phyloP scores from a whole-genome alignment of 2,329 filamentous ascomycete species.

The Dendrostoma leiphaemia region DNA sequence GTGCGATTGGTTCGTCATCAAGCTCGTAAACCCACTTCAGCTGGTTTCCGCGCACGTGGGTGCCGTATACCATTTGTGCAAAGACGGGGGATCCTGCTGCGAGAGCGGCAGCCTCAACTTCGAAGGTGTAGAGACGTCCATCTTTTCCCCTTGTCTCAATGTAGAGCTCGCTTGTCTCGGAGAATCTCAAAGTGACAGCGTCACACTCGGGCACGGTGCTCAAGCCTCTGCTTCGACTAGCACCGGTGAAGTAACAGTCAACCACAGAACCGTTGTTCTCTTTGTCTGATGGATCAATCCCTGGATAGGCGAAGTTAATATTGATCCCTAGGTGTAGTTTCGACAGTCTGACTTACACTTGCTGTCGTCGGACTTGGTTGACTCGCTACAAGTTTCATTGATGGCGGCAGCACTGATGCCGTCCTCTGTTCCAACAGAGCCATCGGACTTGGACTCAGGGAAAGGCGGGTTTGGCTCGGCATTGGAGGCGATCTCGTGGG shows the following conservation, averaged over 20 bases:
- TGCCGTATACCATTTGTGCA: constrained; percentile 15
- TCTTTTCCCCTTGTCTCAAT: constrained; percentile 8
- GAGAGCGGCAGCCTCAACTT: constrained; percentile 13
- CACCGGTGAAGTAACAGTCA: constrained; percentile 13
- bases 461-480: too few species aligned
- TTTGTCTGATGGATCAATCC: constrained; percentile 8
- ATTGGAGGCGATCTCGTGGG: neutral
- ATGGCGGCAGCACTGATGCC: too few species aligned
- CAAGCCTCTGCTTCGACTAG: neutral
- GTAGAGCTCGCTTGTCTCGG: constrained; percentile 13
- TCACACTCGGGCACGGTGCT: constrained; percentile 8
- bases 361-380: neutral
- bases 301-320: neutral
- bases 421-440: too few species aligned
- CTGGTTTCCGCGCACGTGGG: constrained; percentile 14
- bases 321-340: neutral
- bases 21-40: constrained; percentile 15
- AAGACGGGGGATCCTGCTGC: constrained; percentile 14
- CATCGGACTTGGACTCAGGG: too few species aligned
- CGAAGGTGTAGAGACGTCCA: constrained; percentile 11
- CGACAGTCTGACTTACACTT: neutral
- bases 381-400: too few species aligned
- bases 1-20: constrained; percentile 12
- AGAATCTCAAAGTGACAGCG: constrained; percentile 9
- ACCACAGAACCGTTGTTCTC: constrained; percentile 8